Evolutionary conservation across 371 early-diverging fungal species (phyloP), one percentile per base, ranked within the genome.

Genomic region (Synchytrium microbalum): DNA sequence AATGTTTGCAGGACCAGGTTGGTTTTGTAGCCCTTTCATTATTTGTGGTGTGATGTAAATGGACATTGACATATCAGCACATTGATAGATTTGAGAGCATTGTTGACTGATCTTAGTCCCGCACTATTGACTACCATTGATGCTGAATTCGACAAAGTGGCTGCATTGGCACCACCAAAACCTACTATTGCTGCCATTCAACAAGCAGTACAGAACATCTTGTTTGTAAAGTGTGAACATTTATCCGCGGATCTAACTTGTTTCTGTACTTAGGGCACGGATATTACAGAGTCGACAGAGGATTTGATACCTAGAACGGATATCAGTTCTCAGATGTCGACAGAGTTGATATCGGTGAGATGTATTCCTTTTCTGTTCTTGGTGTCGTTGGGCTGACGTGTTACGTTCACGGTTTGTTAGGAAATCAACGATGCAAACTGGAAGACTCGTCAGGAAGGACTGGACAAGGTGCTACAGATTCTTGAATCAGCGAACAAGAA

Each of bases 391-490:
- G 24, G 19, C 13, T 69, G 25, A 29, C 32, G 32, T 27, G n/a
- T 60, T 19, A 16, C 16, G 25, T 63, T 32, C 23, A 51, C 23
- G 23, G 14, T 51, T 61, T 10, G 8, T 32, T 71, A 85, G 61
- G 83, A 89, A 62, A 83, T 94, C 53, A 80, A 77, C 28, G 90
- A 93, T 71, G 79, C 81, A 58, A 88, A 92, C 57, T 97, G 98
- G 98, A 95, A 93, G 71, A 75, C 86, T n/a, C 87, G 98, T 38
- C 95, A 96, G 71, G 95, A 92, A 58, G 96, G 82, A 0, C 71
- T 97, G 61, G 96, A 95, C n/a, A 82, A 88, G 60, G 79, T 95
- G 2, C 72, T 79, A 24, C 63, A 69, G 2, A 84, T 93, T 32
- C 67, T 96, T 31, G 82, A 86, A 28, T 76, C 79, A 5, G 81